Percentiles rank a stretch among this genome's conserved stretches.
Evolutionary conservation across 371 early-diverging fungal genomes (phyloP).

Genomic region (Syncephalastrum sp.): DNA sequence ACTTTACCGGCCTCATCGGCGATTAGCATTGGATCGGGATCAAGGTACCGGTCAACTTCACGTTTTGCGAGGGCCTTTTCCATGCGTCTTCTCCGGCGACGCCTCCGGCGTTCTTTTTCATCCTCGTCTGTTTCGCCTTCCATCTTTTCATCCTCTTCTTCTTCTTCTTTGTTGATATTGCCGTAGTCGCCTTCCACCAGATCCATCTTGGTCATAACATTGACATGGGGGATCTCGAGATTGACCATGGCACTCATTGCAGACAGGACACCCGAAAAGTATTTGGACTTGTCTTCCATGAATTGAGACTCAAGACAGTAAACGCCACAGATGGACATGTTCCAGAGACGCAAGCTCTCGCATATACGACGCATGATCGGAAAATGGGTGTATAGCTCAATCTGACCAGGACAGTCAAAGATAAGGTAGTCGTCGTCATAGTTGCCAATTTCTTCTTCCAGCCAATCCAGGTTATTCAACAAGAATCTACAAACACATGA

Average conservation of each 20-base stretch:
- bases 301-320: slow-evolving; percentile 95
- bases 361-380: slow-evolving; percentile 88
- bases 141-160: slow-evolving; percentile 11
- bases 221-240: slow-evolving; percentile 94
- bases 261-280: slow-evolving; percentile 92
- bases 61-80: slow-evolving; percentile 42
- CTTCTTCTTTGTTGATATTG: slow-evolving; percentile 31
- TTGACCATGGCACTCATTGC: slow-evolving; percentile 95
- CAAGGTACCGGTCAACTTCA: slow-evolving; percentile 71
- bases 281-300: slow-evolving; percentile 92
- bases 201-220: slow-evolving; percentile 98
- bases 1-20: slow-evolving; percentile 72
- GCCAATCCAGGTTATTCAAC: slow-evolving; percentile 94
- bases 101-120: slow-evolving; percentile 31
- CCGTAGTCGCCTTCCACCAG: slow-evolving; percentile 63
- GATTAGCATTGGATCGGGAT: slow-evolving; percentile 85
- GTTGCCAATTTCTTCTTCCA: slow-evolving; percentile 89
- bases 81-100: slow-evolving; percentile 31
- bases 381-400: slow-evolving; percentile 99
- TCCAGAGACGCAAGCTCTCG: slow-evolving; percentile 64
- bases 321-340: slow-evolving; percentile 84
- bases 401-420: slow-evolving; percentile 99
- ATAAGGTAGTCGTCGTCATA: slow-evolving; percentile 96
- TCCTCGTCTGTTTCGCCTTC: slow-evolving; percentile 21
- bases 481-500: slow-evolving; percentile 55